Conservation (phyloP, 164 flowering plant species). For the Umbellularia californica region DNA sequence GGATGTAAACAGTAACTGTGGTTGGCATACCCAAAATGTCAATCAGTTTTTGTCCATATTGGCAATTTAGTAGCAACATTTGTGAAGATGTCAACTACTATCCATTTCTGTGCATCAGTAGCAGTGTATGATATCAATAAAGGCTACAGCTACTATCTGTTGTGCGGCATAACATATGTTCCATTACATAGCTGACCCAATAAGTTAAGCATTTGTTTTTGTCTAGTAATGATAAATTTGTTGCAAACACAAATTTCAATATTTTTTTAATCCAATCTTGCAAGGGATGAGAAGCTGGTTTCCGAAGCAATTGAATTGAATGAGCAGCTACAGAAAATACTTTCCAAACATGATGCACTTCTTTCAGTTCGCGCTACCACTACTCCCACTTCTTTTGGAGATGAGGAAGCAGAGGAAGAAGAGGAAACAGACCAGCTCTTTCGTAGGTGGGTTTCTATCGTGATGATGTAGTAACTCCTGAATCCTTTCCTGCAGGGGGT, state of each 20-base stretch:
- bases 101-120: too few relatives aligned
- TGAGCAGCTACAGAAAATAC: constrained; percentile 69
- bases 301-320: constrained; percentile 78
- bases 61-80: too few relatives aligned
- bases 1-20: too few relatives aligned
- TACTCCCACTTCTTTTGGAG: constrained; percentile 27
- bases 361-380: constrained; percentile 40
- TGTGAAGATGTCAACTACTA: too few relatives aligned
- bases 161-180: too few relatives aligned
- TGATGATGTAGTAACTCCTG: neutral
- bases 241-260: neutral
- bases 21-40: too few relatives aligned
- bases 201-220: too few relatives aligned
- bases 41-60: too few relatives aligned
- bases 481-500: too few relatives aligned
- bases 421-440: constrained; percentile 79
- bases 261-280: neutral
- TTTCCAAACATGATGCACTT: constrained; percentile 71
- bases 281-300: constrained; percentile 76
- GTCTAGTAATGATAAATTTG: neutral
- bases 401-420: constrained; percentile 46
- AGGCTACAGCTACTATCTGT: neutral
- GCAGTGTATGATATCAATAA: neutral
- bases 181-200: neutral
- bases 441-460: constrained; percentile 48